Base-by-base conservation (phyloP, 148 eudicot genomes). In the Rhododendron kiyosumense region DNA sequence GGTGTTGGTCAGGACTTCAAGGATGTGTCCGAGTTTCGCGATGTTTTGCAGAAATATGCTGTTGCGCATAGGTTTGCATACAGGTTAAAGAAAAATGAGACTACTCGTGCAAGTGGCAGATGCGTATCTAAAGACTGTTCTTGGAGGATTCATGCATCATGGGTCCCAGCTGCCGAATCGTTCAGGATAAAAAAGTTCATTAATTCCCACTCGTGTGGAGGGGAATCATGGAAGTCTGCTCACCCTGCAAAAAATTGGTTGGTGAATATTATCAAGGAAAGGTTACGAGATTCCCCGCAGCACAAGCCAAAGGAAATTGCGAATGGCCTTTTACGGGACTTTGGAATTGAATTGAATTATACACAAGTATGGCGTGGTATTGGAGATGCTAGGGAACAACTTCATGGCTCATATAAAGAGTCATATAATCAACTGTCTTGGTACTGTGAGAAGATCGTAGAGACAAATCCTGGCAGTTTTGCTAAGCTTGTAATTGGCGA, bases 1-100 rank as follows among this genome's bases (percentile, higher is more conserved):
- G 90, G 92, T 69, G 87, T 92, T 26, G 94, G 91, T 48, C 94
- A 92, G 86, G 92, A 92, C 59, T 92, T 92, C 45, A 86, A 81
- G 71, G 85, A 89, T 81, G 92, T 87, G 26, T 87, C 84, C 1
- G 94, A 92, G 87, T 92, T 92, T 83, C 88, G 91, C 10, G 92
- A 88, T 78, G 87, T 90, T 1, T 69, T 92, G 84, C 94, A 89
- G 84, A 92, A 89, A 79, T 92, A 88, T 81, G 90, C 94, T 54
- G 84, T 92, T 77, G 92, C 92, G 65, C 88, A 90, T 82, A 90
- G 91, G 63, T 90, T 92, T 82, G 91, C 85, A 17, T 92, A 87
- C 82, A 92, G 84, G 81, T 85, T 90, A 49, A 90, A 90, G 84
- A 92, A 92, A 85, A 92, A 91, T 61, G 92, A 92, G 52, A 85